Evolutionary conservation across 192 early-diverging fungal genomes (phyloP).

Genomic region (Cetraspora pellucida): DNA sequence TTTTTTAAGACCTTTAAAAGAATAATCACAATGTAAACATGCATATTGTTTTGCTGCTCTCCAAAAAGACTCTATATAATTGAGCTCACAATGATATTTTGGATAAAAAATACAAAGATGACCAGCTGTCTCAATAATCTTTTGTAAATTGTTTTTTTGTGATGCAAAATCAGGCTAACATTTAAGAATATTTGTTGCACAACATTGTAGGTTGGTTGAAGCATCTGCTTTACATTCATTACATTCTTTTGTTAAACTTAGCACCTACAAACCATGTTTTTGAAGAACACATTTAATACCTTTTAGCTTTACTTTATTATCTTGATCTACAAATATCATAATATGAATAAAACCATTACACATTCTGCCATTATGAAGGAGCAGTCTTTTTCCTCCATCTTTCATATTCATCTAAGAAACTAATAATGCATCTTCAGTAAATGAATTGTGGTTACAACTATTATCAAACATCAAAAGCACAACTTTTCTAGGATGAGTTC

Average conservation of each 20-base stretch:
- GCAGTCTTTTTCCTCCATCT: constrained; percentile 26
- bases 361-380: constrained; percentile 18
- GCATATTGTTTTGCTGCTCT: constrained; percentile 6
- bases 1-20: constrained; percentile 6
- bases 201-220: constrained; percentile 12
- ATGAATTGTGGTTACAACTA: no score
- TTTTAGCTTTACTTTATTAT: constrained; percentile 34
- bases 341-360: constrained; percentile 4
- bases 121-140: not conserved
- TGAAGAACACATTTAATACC: constrained; percentile 37
- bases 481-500: not conserved
- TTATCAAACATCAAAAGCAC: constrained; percentile 23
- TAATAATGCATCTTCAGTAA: no score
- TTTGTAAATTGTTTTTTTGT: constrained; percentile 16
- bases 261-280: constrained; percentile 31
- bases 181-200: constrained; percentile 1
- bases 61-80: not conserved
- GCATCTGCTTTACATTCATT: constrained; percentile 13
- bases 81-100: no score
- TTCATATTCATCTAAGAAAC: constrained; percentile 33
- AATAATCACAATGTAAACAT: constrained; percentile 7
- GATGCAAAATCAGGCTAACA: constrained; percentile 20
- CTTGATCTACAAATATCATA: constrained; percentile 34
- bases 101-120: no score
- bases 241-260: constrained; percentile 26